Evolutionary conservation across 768 basidiomycete genomes (phyloP).

Genomic region (Aureoboletus auriporus): DNA sequence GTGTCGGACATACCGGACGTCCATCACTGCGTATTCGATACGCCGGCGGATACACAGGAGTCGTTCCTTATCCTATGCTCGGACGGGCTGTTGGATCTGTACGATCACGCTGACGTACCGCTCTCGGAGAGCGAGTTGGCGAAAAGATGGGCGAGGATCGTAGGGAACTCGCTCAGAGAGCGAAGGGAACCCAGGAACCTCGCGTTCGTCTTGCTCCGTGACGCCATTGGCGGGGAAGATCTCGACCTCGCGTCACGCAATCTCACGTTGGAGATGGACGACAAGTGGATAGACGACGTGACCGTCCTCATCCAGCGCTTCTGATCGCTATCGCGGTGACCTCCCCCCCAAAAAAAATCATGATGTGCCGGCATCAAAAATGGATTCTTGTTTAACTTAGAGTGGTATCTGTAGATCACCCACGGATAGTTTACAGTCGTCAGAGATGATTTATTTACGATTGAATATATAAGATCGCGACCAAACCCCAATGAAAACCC

Average conservation of each 20-base stretch:
- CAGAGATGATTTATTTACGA: constrained; percentile 11
- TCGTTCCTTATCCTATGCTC: constrained; percentile 39
- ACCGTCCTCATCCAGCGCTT: constrained; percentile 43
- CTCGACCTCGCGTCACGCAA: constrained; percentile 37
- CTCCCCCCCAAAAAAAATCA: neutral
- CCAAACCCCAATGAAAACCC: constrained; percentile 1
- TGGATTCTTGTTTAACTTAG: constrained; percentile 1
- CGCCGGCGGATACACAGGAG: constrained; percentile 16
- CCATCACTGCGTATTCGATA: constrained; percentile 31
- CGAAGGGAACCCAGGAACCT: constrained; percentile 27
- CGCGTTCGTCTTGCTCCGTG: constrained; percentile 39
- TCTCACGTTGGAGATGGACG: constrained; percentile 47
- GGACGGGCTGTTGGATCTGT: constrained; percentile 44
- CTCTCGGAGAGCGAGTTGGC: constrained; percentile 27
- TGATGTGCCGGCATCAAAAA: neutral
- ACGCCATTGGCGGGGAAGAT: constrained; percentile 42
- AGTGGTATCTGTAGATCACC: constrained; percentile 7
- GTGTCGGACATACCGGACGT: constrained; percentile 41
- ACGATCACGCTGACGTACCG: constrained; percentile 23
- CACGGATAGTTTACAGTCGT: neutral
- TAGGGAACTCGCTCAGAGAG: constrained; percentile 26
- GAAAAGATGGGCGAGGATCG: constrained; percentile 33
- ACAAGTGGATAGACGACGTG: constrained; percentile 48
- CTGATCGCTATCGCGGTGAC: constrained; percentile 6
- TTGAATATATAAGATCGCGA: constrained; percentile 8